Percentiles rank a stretch among this genome's conserved stretches.
phyloP scores from a whole-genome alignment of 73 alveolate genomes.

The Breviolum minutum region DNA sequence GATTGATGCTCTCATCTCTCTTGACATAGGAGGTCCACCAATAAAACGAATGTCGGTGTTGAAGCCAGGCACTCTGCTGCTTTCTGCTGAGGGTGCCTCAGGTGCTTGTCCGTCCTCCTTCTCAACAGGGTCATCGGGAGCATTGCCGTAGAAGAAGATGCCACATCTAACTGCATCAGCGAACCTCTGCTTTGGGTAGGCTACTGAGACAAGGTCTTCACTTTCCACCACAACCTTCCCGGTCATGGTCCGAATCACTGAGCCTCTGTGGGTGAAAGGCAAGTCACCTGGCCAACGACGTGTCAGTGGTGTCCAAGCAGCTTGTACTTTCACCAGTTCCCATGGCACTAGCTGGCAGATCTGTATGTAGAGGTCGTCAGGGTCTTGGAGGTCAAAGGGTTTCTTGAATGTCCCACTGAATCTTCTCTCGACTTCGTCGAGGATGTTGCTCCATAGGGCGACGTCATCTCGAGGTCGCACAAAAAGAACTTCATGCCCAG shows the following conservation, averaged over 20 bases:
- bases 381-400: not conserved
- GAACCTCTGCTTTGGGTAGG: slow-evolving; percentile 18
- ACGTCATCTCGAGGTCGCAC: not conserved
- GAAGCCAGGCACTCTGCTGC: not conserved
- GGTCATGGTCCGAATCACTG: not conserved
- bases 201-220: slow-evolving; percentile 2
- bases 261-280: slow-evolving; percentile 12
- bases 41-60: slow-evolving; percentile 7
- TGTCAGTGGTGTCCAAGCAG: not conserved
- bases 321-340: not conserved
- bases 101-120: not conserved
- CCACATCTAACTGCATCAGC: not conserved
- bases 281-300: not conserved
- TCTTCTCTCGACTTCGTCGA: not conserved
- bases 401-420: not conserved
- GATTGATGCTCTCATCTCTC: not conserved
- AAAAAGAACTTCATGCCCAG: too few species aligned
- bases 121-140: not conserved
- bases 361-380: not conserved
- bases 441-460: not conserved
- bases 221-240: not conserved
- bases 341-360: not conserved
- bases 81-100: not conserved
- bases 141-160: not conserved
- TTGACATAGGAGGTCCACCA: not conserved